A percentile compares a stretch with the other conserved stretches of the same genome.
These are phyloP conservation scores for Penicillium sp. DNA, from an alignment of 2,329 filamentous ascomycete genomes.

Conservation along the genomic window DNA sequence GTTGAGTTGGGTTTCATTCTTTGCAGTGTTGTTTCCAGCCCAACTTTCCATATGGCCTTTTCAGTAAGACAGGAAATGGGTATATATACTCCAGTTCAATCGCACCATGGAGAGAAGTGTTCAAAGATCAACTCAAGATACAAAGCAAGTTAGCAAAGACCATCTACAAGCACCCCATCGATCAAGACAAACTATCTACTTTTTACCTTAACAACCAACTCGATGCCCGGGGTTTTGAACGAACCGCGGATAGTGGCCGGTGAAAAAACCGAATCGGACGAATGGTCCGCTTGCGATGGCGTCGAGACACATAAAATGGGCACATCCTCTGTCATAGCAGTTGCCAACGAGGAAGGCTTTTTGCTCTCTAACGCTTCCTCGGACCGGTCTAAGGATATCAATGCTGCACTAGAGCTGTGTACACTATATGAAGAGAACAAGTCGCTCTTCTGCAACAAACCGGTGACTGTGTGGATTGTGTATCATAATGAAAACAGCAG, in stretches of 20 bases:
- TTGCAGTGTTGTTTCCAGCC: slow-evolving; percentile 5
- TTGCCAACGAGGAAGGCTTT: slow-evolving; percentile 1
- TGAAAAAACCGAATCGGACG: background rate
- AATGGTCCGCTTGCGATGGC: background rate
- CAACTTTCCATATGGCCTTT: background rate
- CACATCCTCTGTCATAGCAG: background rate
- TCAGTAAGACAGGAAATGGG: background rate
- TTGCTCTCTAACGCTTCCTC: background rate
- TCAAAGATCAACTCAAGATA: too few species aligned
- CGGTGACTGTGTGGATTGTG: background rate
- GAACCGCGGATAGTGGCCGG: background rate
- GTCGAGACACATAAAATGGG: background rate
- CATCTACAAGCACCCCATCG: background rate
- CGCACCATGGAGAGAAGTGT: background rate
- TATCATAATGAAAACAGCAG: background rate
- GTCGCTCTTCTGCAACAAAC: background rate
- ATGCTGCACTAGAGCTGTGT: background rate
- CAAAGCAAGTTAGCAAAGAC: background rate
- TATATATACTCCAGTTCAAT: background rate
- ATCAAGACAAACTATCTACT: background rate
- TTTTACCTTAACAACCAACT: background rate
- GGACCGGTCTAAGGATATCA: background rate
- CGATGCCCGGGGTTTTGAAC: background rate
- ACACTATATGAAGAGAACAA: background rate
- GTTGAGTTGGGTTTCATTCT: background rate